phyloP scores from a whole-genome alignment of 75 land plant genomes.

The Azolla pinnata region DNA sequence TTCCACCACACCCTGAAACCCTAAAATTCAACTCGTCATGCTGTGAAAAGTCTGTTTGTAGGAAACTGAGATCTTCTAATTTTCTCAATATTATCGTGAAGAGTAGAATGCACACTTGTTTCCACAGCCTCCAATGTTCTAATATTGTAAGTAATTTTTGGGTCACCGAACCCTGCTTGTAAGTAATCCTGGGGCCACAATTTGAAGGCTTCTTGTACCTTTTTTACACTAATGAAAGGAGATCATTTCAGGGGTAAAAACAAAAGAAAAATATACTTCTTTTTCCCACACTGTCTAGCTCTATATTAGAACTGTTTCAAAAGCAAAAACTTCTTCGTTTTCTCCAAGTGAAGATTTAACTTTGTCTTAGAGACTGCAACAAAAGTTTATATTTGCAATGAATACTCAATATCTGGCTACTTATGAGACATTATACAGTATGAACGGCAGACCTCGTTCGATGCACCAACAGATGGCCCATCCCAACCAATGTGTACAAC shows the following conservation, averaged over 20 bases:
- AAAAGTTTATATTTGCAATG: background rate
- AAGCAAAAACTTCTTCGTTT: background rate
- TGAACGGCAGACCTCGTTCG: slow-evolving; percentile 46
- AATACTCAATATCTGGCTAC: background rate
- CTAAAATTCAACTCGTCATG: too few relatives aligned
- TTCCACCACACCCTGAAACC: too few relatives aligned
- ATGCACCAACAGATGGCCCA: slow-evolving; percentile 49
- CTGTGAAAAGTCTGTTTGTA: too few relatives aligned
- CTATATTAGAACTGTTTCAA: background rate
- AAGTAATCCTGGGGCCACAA: background rate
- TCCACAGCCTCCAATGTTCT: too few relatives aligned
- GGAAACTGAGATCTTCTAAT: too few relatives aligned
- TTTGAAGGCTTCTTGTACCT: background rate
- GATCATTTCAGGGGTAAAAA: too few relatives aligned
- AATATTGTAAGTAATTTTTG: too few relatives aligned
- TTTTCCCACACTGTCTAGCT: background rate
- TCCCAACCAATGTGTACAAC: slow-evolving; percentile 85
- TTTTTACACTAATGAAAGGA: background rate
- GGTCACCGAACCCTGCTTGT: background rate
- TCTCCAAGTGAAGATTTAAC: background rate
- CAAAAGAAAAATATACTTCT: background rate
- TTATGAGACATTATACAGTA: background rate
- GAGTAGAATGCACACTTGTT: too few relatives aligned
- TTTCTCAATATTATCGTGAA: too few relatives aligned
- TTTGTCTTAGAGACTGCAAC: background rate